Conservation (phyloP, 208 protist species). For the Trypanosoma lewisi region DNA sequence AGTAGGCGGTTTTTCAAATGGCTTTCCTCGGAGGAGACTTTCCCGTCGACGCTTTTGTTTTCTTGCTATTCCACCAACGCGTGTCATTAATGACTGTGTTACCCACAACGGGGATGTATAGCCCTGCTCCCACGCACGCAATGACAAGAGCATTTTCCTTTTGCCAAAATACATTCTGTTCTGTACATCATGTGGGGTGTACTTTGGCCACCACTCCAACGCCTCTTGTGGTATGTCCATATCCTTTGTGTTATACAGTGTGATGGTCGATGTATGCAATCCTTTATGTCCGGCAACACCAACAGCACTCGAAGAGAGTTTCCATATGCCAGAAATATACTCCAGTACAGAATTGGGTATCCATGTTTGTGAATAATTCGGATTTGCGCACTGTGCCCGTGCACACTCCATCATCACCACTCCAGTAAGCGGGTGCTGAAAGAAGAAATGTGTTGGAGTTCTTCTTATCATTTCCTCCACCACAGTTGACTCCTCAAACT, state of each 20-base stretch:
- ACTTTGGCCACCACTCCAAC: conserved; percentile 37
- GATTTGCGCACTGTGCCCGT: conserved; percentile 38
- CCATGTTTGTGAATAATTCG: conserved; percentile 13
- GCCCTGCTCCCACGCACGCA: conserved; percentile 59
- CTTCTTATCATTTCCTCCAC: conserved; percentile 39
- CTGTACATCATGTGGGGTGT: conserved; percentile 43
- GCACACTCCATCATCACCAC: conserved; percentile 35
- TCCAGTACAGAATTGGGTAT: conserved; percentile 3
- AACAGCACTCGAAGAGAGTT: conserved; percentile 12
- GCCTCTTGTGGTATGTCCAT: conserved; percentile 27
- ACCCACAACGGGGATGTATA: conserved; percentile 53
- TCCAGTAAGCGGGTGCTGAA: conserved; percentile 26
- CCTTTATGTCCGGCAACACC: conserved; percentile 3
- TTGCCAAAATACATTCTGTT: conserved; percentile 32
- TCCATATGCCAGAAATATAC: conserved; percentile 16
- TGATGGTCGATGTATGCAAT: background rate
- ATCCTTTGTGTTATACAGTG: conserved; percentile 48
- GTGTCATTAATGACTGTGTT: conserved; percentile 4
- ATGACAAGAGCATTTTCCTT: conserved; percentile 38
- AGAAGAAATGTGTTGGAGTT: conserved; percentile 45
- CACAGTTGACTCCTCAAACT: conserved; percentile 56
- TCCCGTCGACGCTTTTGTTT: conserved; percentile 1
- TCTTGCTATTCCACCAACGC: background rate
- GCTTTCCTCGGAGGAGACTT: conserved; percentile 4
- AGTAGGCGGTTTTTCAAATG: conserved; percentile 24